Evolutionary conservation across 345 rosid genomes (phyloP).

Genomic region (Citrus reticulata): DNA sequence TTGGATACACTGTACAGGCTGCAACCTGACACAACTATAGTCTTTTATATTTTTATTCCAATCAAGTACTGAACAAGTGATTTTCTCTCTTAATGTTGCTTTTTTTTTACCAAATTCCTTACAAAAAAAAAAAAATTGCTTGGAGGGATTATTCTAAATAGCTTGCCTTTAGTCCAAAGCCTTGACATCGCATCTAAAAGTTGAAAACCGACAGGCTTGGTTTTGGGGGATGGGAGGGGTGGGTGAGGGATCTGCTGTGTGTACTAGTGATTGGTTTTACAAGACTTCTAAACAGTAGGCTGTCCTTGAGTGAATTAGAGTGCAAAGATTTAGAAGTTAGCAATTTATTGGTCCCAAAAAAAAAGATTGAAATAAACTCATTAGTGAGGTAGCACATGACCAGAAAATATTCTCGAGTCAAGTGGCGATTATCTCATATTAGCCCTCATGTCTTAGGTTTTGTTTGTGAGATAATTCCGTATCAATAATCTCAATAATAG

Average conservation of each 20-base stretch:
- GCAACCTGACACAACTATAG: not conserved
- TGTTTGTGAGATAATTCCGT: not conserved
- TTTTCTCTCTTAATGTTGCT: not conserved
- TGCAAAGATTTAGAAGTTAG: not conserved
- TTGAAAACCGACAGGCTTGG: not conserved
- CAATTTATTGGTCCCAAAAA: not conserved
- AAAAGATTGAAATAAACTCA: not conserved
- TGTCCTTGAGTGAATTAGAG: not conserved
- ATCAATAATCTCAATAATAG: not conserved
- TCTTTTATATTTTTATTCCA: not conserved
- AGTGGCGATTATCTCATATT: not conserved
- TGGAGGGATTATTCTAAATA: not conserved
- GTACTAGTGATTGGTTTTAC: not conserved
- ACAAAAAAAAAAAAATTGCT: not conserved
- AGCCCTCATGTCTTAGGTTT: not conserved
- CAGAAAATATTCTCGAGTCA: not conserved
- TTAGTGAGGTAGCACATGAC: not conserved
- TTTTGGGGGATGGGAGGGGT: not conserved
- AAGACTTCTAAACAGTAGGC: not conserved
- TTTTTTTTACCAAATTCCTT: not conserved
- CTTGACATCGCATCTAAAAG: not conserved
- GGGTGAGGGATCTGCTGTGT: not conserved
- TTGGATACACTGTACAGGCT: not conserved
- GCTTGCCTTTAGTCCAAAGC: not conserved
- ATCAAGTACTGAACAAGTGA: not conserved